A percentile compares a stretch with the other conserved stretches of the same genome.
These are phyloP conservation scores for Rhizopus stolonifer DNA, from an alignment of 371 early-diverging fungal genomes.

Conservation along the genomic window DNA sequence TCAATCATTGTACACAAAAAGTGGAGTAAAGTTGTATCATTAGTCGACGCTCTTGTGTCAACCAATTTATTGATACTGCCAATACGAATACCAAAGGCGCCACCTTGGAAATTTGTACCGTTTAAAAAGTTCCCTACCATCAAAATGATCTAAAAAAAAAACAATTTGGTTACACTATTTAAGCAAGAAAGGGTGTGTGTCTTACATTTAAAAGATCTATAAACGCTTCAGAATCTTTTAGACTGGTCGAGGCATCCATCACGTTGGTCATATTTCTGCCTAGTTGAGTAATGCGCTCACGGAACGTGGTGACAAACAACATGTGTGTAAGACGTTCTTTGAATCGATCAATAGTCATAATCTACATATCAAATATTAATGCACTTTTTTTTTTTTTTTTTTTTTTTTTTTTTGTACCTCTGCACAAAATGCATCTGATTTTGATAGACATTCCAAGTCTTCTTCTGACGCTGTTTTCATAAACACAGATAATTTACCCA, in stretches of 20 bases:
- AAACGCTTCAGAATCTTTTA: constrained; percentile 56
- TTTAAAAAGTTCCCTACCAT: constrained; percentile 93
- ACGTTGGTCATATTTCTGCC: constrained; percentile 58
- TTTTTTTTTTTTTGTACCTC: no score
- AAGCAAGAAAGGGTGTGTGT: no score
- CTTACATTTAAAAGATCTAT: constrained; percentile 56
- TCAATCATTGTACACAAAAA: constrained; percentile 75
- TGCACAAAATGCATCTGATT: constrained; percentile 85
- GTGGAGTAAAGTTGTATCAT: constrained; percentile 74
- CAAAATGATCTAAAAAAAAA: constrained; percentile 74
- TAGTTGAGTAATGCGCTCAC: constrained; percentile 68
- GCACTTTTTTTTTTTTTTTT: no score
- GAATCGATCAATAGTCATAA: constrained; percentile 79
- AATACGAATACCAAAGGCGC: constrained; percentile 90
- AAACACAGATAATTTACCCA: constrained; percentile 71
- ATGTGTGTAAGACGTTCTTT: constrained; percentile 77
- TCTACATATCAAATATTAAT: no score
- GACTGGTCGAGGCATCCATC: constrained; percentile 53
- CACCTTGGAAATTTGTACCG: constrained; percentile 83
- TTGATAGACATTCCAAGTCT: constrained; percentile 62
- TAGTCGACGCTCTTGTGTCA: constrained; percentile 77
- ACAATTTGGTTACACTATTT: no score
- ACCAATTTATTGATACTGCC: constrained; percentile 84
- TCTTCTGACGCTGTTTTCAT: constrained; percentile 61
- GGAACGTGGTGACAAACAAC: constrained; percentile 72